A percentile compares a stretch with the other conserved stretches of the same genome.
Conservation (phyloP, 148 eudicot genomes). For the Rhododendron griersonianum region DNA sequence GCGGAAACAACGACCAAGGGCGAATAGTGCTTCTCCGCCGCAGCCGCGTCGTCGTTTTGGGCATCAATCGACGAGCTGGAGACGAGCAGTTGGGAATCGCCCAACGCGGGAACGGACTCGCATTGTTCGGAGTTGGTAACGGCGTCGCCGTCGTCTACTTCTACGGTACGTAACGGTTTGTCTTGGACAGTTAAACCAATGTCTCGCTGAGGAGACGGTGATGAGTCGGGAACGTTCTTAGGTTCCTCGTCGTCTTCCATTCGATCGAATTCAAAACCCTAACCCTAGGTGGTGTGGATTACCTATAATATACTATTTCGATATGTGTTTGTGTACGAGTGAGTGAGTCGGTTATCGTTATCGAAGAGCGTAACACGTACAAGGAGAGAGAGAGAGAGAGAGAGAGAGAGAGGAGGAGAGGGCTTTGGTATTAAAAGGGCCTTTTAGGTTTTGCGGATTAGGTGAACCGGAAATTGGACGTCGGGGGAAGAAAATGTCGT, state of each 20-base stretch:
- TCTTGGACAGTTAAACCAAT: neutral
- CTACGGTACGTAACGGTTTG: neutral
- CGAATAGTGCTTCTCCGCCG: neutral
- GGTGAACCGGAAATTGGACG: neutral
- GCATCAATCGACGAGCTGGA: neutral
- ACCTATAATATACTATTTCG: neutral
- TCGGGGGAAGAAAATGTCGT: neutral
- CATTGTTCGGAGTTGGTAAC: neutral
- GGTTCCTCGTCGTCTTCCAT: constrained; percentile 12
- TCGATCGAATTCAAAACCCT: constrained; percentile 9
- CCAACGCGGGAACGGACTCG: neutral
- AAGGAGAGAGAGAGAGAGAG: neutral
- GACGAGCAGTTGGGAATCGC: neutral
- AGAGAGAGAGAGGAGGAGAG: neutral
- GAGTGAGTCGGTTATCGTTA: neutral
- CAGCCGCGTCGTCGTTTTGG: neutral
- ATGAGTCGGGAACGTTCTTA: neutral
- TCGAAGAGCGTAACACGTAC: neutral
- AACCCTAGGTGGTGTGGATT: constrained; percentile 11
- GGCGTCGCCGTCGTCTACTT: neutral
- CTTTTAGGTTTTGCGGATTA: neutral
- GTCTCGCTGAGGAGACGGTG: neutral
- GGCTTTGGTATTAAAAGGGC: neutral
- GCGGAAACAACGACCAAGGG: neutral
- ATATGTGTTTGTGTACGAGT: neutral